These are phyloP conservation scores for Gomphus bonarii DNA, from an alignment of 1,284 basidiomycete genomes.

Conservation along the genomic window DNA sequence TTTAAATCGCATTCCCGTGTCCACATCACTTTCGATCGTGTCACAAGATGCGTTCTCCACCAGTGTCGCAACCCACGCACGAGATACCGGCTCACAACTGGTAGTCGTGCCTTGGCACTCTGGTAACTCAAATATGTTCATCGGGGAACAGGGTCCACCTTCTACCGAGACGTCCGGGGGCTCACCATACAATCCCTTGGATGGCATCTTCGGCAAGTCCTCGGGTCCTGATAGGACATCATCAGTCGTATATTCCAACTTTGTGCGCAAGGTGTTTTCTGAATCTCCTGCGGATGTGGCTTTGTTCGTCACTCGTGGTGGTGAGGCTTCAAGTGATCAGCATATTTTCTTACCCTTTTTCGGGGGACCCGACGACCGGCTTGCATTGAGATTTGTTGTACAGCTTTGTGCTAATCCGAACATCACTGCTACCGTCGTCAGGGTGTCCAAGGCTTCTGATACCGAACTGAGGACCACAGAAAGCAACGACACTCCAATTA, in stretches of 20 bases:
- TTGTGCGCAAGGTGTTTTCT: slow-evolving; percentile 72
- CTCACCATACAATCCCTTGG: slow-evolving; percentile 41
- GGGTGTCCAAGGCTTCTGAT: slow-evolving; percentile 37
- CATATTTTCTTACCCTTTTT: slow-evolving; percentile 85
- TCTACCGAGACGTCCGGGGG: slow-evolving; percentile 15
- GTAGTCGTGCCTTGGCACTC: slow-evolving; percentile 43
- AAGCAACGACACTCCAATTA: neutral
- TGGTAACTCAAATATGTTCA: slow-evolving; percentile 23
- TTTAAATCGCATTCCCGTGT: slow-evolving; percentile 60
- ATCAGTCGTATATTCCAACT: slow-evolving; percentile 60
- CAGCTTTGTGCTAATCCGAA: slow-evolving; percentile 62
- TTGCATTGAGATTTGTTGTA: slow-evolving; percentile 69
- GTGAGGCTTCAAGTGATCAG: slow-evolving; percentile 25
- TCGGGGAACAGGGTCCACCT: slow-evolving; percentile 14
- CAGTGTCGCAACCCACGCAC: slow-evolving; percentile 32
- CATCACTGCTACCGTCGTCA: slow-evolving; percentile 61
- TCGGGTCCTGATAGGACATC: slow-evolving; percentile 26
- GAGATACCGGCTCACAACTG: slow-evolving; percentile 30
- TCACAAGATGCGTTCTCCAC: slow-evolving; percentile 44
- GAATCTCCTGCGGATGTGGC: slow-evolving; percentile 61
- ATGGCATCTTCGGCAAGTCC: slow-evolving; percentile 37
- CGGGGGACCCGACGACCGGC: slow-evolving; percentile 86
- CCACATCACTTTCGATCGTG: slow-evolving; percentile 48
- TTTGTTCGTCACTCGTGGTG: slow-evolving; percentile 60
- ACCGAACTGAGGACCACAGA: slow-evolving; percentile 11